Conservation (phyloP, 2,329 filamentous ascomycete genomes). For the Stachybotrys elegans region DNA sequence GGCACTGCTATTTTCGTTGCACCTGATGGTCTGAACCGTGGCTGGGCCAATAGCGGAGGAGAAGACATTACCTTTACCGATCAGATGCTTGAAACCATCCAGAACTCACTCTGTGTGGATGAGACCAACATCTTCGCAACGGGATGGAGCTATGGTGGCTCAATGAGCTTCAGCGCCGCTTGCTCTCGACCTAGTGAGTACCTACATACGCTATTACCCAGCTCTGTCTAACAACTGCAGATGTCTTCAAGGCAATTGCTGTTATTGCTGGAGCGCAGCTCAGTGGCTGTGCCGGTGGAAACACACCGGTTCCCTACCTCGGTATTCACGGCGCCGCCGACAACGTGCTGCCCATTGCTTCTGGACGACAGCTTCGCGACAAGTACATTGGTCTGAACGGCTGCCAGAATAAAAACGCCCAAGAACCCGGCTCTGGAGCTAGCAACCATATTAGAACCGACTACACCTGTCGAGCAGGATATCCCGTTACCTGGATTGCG, state of each 20-base stretch:
- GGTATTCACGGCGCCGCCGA: slow-evolving; percentile 33
- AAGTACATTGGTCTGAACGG: slow-evolving; percentile 31
- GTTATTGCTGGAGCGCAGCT: slow-evolving; percentile 26
- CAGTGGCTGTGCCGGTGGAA: slow-evolving; percentile 29
- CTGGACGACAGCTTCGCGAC: slow-evolving; percentile 28
- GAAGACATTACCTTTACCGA: slow-evolving; percentile 36
- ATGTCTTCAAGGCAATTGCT: slow-evolving; percentile 32
- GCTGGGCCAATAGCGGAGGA: slow-evolving; percentile 36
- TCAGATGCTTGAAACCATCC: slow-evolving; percentile 28
- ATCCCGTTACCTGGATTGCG: slow-evolving; percentile 24
- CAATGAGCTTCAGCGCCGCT: slow-evolving; percentile 36
- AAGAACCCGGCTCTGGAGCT: slow-evolving; percentile 13
- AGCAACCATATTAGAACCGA: slow-evolving; percentile 17
- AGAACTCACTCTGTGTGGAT: slow-evolving; percentile 36
- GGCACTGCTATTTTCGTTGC: slow-evolving; percentile 38
- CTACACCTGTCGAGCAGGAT: slow-evolving; percentile 18
- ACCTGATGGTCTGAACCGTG: slow-evolving; percentile 33
- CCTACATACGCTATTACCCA: background rate
- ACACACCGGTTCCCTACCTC: slow-evolving; percentile 31
- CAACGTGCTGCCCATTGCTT: slow-evolving; percentile 26
- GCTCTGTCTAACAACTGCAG: background rate
- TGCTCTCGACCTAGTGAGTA: slow-evolving; percentile 28
- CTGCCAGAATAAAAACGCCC: slow-evolving; percentile 20
- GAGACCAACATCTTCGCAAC: slow-evolving; percentile 34
- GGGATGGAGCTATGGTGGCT: slow-evolving; percentile 38